Evolutionary conservation across 257 asterid genomes (phyloP).

Genomic region (Salvia rosmarinus): DNA sequence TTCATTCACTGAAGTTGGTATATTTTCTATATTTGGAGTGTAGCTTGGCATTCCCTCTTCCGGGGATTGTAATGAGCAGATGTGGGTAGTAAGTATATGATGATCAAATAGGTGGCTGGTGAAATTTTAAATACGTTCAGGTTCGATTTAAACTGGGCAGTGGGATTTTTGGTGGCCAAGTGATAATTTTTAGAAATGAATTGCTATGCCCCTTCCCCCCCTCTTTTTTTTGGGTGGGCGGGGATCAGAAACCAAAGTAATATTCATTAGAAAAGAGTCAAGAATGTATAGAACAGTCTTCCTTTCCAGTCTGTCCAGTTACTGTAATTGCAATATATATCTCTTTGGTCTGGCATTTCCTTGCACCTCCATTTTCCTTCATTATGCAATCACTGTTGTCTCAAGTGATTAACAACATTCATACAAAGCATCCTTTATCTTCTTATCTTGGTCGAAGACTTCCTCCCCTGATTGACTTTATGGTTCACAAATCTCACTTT

Average conservation of each 20-base stretch:
- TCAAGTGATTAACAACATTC: neutral
- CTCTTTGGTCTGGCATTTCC: neutral
- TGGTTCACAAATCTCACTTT: slow-evolving; percentile 6
- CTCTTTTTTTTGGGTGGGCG: neutral
- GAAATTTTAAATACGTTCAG: neutral
- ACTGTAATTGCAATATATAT: neutral
- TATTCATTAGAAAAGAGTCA: neutral
- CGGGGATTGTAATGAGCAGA: slow-evolving; percentile 13
- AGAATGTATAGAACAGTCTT: neutral
- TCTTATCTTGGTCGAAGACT: slow-evolving; percentile 21
- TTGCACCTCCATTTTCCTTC: neutral
- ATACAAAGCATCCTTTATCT: slow-evolving; percentile 6
- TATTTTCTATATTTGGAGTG: neutral
- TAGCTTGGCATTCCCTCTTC: neutral
- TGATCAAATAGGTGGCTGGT: neutral
- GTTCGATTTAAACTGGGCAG: too few species aligned
- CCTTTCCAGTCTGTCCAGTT: neutral
- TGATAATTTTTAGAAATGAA: neutral
- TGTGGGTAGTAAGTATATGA: slow-evolving; percentile 10
- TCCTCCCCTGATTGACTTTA: slow-evolving; percentile 10
- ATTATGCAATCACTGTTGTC: slow-evolving; percentile 22
- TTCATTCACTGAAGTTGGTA: slow-evolving; percentile 21
- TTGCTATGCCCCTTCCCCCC: neutral
- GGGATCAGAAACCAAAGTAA: neutral
- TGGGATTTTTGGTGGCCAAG: neutral